Conservation (phyloP, 2,329 filamentous ascomycete species). For the Botryotinia convoluta region DNA sequence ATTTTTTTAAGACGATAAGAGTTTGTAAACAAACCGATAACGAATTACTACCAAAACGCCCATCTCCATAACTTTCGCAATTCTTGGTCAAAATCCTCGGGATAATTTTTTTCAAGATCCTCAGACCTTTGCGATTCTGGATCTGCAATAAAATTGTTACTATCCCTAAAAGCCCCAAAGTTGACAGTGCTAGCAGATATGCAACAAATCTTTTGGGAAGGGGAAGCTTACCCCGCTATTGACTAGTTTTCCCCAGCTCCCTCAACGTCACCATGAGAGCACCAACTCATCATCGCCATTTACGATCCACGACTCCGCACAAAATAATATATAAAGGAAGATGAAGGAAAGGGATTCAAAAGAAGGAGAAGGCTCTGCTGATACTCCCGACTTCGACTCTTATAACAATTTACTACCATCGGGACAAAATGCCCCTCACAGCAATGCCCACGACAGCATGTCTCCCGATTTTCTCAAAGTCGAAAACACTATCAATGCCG, state of each 20-base stretch:
- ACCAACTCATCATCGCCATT: background rate
- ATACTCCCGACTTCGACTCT: background rate
- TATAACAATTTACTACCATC: background rate
- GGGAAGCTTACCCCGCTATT: background rate
- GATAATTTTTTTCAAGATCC: background rate
- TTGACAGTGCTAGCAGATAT: background rate
- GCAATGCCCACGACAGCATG: conserved; percentile 23
- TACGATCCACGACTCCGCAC: background rate
- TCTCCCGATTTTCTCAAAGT: conserved; percentile 20
- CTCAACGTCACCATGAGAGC: background rate
- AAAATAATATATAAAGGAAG: background rate
- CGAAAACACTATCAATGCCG: conserved; percentile 12
- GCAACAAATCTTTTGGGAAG: background rate
- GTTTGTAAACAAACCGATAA: conserved; percentile 2
- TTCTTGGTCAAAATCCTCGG: background rate
- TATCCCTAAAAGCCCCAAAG: background rate
- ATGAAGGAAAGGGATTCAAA: background rate
- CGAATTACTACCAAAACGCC: background rate
- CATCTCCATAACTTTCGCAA: background rate
- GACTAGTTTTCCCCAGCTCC: background rate
- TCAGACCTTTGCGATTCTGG: too few relatives aligned
- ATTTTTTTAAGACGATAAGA: background rate
- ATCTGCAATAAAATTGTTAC: background rate
- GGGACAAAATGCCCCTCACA: background rate
- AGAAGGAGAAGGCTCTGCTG: background rate